Base-by-base conservation (phyloP, 116 monocot species). In the Posidonia oceanica region DNA sequence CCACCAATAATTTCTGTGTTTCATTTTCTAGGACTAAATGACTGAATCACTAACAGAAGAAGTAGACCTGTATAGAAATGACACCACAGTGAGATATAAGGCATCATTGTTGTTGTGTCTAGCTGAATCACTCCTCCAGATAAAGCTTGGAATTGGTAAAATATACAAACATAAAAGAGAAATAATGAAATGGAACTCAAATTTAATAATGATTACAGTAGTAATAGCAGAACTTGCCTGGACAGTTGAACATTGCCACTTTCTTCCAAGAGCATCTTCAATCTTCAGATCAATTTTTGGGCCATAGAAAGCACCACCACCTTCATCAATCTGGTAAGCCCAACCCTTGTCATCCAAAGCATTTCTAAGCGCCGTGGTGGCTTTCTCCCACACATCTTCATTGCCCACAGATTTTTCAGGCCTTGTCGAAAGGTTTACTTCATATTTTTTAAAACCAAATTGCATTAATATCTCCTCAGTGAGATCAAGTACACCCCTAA, bases 271-370 rank as follows among this genome's bases (percentile, higher is more conserved):
- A 64, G 91, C 88, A 83, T 95, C 95, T 78, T 95, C 84, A 72
- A 95, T 91, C 79, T 95, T 95, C 36, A 95, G 75, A 78, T 95
- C 95, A 64, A 95, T 91, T 69, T 95, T 95, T 29, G 95, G 95
- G 55, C 95, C 95, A 80, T 95, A 95, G 74, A 95, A 95, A 41
- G 95, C 95, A 76, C 95, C 95, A 56, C 95, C 95, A 76, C 95
- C 95, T 77, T 91, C 88, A 75, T 96, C 91, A 67, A 91, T 78
- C 72, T 96, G 82, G 79, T 96, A 96, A 14, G 75, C 75, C 96
- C 96, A 96, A 39, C 91, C 87, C 62, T 96, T 91, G 65, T 96
- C 96, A 69, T 84, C 80, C 54, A 96, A 83, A 69, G 96, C 91
- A 36, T 91, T 72, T 83, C 59, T 77, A 48, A 96, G 75, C 20